phyloP scores from a whole-genome alignment of 208 protist species.

The Leishmania lainsoni region DNA sequence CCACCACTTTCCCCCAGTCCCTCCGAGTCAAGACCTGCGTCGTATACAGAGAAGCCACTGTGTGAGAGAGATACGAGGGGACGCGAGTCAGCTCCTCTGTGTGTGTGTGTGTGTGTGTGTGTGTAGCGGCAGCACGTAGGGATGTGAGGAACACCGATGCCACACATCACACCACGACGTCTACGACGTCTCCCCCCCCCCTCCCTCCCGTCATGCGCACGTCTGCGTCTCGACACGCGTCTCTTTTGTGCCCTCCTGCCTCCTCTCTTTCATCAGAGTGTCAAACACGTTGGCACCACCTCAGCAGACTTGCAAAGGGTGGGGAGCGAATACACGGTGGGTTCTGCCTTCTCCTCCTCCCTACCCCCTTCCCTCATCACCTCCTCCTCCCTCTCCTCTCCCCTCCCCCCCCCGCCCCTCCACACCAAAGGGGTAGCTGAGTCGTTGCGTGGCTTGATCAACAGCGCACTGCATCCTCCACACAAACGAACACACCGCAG shows the following conservation, averaged over 20 bases:
- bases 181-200: background rate
- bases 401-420: background rate
- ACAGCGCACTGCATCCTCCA: background rate
- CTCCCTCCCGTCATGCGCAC: too few species aligned
- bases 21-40: background rate
- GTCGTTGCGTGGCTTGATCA: background rate
- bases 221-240: too few species aligned
- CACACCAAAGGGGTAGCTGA: background rate
- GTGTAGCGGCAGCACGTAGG: background rate
- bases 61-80: background rate
- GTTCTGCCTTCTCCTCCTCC: background rate
- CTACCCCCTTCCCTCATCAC: background rate
- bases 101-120: background rate
- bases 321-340: background rate
- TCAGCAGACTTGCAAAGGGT: background rate
- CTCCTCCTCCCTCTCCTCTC: background rate
- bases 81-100: background rate
- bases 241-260: too few species aligned
- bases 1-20: background rate
- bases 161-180: too few species aligned
- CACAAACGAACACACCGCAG: background rate
- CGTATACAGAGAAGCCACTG: background rate
- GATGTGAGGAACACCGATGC: background rate
- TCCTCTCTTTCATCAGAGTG: background rate
- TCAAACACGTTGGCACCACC: too few species aligned